Percentiles rank a stretch among this genome's conserved stretches.
Evolutionary conservation across 1,284 basidiomycete genomes (phyloP).

Genomic region (Ganoderma boninense): DNA sequence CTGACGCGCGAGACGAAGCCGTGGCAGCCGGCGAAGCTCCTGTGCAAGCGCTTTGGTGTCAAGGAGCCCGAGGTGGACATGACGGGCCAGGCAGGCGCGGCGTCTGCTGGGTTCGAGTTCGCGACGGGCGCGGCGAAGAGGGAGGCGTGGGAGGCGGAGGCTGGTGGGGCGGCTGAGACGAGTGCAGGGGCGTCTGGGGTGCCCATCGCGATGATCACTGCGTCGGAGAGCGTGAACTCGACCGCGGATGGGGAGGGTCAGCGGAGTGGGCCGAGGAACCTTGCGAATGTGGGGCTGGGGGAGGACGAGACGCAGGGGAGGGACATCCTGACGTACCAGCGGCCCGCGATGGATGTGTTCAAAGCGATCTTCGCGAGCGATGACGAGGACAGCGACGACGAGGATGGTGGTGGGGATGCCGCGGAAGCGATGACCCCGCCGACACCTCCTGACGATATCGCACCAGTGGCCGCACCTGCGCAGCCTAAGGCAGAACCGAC

Average conservation of each 20-base stretch:
- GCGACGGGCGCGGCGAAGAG: conserved; percentile 30
- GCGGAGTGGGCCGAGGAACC: conserved; percentile 54
- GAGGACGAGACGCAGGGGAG: conserved; percentile 89
- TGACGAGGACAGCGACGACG: conserved; percentile 81
- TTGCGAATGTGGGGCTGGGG: conserved; percentile 84
- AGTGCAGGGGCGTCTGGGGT: conserved; percentile 25
- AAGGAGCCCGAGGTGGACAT: conserved; percentile 73
- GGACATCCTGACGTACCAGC: conserved; percentile 87
- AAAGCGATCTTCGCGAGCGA: conserved; percentile 95
- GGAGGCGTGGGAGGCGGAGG: conserved; percentile 10
- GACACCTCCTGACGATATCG: conserved; percentile 23
- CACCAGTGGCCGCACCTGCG: not conserved
- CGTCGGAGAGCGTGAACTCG: conserved; percentile 13
- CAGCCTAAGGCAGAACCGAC: conserved; percentile 5
- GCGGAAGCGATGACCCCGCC: conserved; percentile 25
- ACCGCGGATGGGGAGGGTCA: not conserved
- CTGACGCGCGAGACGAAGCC: conserved; percentile 78
- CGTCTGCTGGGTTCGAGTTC: conserved; percentile 30
- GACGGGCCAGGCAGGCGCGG: conserved; percentile 29
- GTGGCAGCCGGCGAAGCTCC: conserved; percentile 84
- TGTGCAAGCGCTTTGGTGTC: conserved; percentile 96
- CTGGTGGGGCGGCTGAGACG: conserved; percentile 18
- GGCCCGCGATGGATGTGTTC: conserved; percentile 92
- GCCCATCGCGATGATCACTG: conserved; percentile 8
- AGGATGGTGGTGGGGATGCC: conserved; percentile 49